A percentile compares a stretch with the other conserved stretches of the same genome.
These are phyloP conservation scores for Trematosphaeria pertusa DNA, from an alignment of 2,329 filamentous ascomycete genomes.

Conservation along the genomic window DNA sequence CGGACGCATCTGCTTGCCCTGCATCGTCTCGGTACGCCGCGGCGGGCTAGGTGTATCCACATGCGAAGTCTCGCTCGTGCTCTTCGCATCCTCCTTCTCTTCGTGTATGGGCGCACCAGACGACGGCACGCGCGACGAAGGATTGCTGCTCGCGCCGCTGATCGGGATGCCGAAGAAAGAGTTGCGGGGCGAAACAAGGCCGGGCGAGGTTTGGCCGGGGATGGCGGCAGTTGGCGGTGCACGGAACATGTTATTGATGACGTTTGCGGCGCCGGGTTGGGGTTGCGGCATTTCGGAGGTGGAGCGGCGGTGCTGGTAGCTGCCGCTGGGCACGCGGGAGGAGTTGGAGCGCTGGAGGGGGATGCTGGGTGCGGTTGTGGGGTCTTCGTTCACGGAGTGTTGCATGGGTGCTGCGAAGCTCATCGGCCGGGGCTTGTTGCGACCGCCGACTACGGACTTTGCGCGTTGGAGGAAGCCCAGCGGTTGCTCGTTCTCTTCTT, in stretches of 20 bases:
- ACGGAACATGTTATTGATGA: constrained; percentile 91
- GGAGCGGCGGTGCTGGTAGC: constrained; percentile 51
- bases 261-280: constrained; percentile 66
- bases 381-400: constrained; percentile 60
- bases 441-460: constrained; percentile 60
- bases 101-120: constrained; percentile 36
- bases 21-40: constrained; percentile 64
- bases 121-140: constrained; percentile 49
- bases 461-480: constrained; percentile 63
- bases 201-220: constrained; percentile 57
- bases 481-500: constrained; percentile 56
- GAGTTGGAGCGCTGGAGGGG: constrained; percentile 68
- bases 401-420: constrained; percentile 42
- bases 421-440: constrained; percentile 53
- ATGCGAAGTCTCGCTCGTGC: constrained; percentile 27
- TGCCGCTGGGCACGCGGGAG: constrained; percentile 51
- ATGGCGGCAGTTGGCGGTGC: constrained; percentile 57
- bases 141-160: constrained; percentile 52
- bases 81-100: constrained; percentile 39
- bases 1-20: constrained; percentile 76
- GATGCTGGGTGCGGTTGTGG: constrained; percentile 77
- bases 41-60: constrained; percentile 56
- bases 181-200: constrained; percentile 45
- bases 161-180: constrained; percentile 51
- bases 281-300: constrained; percentile 50